These are phyloP conservation scores for Chrysopogon serrulatus DNA, from an alignment of 176 grass and related monocot species.

Conservation along the genomic window DNA sequence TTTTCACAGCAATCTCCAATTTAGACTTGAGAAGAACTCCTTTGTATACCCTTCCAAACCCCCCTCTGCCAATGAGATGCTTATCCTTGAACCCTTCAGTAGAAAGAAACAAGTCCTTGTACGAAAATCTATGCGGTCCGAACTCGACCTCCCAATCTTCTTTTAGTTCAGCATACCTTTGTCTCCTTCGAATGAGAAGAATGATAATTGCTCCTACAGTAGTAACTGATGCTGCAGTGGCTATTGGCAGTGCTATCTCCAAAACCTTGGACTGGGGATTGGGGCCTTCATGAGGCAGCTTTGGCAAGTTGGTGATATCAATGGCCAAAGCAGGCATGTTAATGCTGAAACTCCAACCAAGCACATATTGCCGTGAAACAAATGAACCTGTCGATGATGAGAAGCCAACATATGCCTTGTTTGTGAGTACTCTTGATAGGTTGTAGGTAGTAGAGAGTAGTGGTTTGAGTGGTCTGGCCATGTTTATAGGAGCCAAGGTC, in stretches of 20 bases:
- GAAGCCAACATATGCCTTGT: conserved; percentile 14
- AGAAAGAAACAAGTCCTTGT: not conserved
- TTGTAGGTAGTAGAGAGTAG: conserved; percentile 8
- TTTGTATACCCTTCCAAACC: not conserved
- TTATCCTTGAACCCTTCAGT: not conserved
- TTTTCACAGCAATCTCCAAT: not conserved
- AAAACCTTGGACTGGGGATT: not conserved
- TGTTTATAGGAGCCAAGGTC: conserved; percentile 16
- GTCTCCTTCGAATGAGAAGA: not conserved
- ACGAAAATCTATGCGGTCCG: not conserved
- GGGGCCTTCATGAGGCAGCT: conserved; percentile 19
- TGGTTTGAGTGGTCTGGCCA: conserved; percentile 22
- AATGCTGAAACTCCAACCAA: conserved; percentile 63
- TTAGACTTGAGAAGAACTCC: not conserved
- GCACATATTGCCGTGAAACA: conserved; percentile 36
- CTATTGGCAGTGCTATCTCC: not conserved
- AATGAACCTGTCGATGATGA: conserved; percentile 2
- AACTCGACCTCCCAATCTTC: not conserved
- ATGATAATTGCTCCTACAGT: not conserved
- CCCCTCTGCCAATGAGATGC: not conserved
- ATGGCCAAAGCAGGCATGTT: conserved; percentile 23
- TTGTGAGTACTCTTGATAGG: conserved; percentile 19
- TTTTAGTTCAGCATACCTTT: not conserved
- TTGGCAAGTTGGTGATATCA: conserved; percentile 38
- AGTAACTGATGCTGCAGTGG: not conserved